Percentiles rank a stretch among this genome's conserved stretches.
Conservation (phyloP, 768 basidiomycete genomes). For the Clitopilus hobsonii region DNA sequence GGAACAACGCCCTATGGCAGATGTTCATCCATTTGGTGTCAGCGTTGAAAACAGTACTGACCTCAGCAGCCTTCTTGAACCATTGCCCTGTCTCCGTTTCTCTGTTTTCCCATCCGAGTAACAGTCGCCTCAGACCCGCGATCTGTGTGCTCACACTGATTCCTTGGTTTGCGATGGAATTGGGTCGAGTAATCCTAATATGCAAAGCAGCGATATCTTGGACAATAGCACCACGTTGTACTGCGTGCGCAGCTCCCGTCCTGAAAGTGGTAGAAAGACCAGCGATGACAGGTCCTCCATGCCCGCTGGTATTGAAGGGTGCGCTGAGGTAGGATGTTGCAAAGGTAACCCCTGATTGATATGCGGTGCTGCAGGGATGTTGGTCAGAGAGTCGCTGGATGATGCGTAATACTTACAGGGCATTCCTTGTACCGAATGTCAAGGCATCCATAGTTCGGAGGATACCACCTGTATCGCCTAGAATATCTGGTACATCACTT, state of each 20-base stretch:
- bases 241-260: constrained; percentile 50
- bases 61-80: constrained; percentile 56
- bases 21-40: too few species aligned
- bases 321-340: constrained; percentile 48
- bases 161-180: constrained; percentile 26
- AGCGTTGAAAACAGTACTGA: constrained; percentile 14
- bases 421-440: constrained; percentile 67
- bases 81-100: constrained; percentile 46
- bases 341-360: constrained; percentile 61
- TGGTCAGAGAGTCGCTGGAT: not conserved
- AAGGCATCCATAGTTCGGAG: constrained; percentile 67
- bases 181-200: constrained; percentile 41
- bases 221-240: constrained; percentile 56
- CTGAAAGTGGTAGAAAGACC: constrained; percentile 63
- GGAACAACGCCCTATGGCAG: constrained; percentile 56
- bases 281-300: constrained; percentile 40
- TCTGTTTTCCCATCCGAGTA: constrained; percentile 47
- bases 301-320: constrained; percentile 32
- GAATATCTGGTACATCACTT: constrained; percentile 32
- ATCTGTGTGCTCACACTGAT: constrained; percentile 66
- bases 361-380: constrained; percentile 44
- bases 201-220: constrained; percentile 63
- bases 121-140: constrained; percentile 54
- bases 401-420: constrained; percentile 46
- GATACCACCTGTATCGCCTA: constrained; percentile 49